Percentiles rank a stretch among this genome's conserved stretches.
Conservation (phyloP, 2,329 filamentous ascomycete species). For the Colletotrichum sp. region DNA sequence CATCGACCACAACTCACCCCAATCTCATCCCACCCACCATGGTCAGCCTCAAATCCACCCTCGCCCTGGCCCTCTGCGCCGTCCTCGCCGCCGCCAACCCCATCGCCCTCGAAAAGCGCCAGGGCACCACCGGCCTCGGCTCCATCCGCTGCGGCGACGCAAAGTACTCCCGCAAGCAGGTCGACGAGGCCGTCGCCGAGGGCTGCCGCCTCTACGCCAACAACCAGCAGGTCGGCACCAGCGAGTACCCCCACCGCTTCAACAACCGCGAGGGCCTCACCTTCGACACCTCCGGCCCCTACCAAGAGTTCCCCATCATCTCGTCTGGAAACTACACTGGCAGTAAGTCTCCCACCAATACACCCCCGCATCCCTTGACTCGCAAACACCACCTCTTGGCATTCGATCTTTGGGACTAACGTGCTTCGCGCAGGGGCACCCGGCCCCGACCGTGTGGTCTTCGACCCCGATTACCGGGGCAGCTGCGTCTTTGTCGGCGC, state of each 20-base stretch:
- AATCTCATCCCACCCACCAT: not conserved
- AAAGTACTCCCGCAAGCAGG: slow-evolving; percentile 9
- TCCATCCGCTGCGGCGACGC: slow-evolving; percentile 10
- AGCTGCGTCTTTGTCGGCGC: slow-evolving; percentile 62
- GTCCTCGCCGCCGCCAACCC: not conserved
- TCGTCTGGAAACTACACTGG: slow-evolving; percentile 36
- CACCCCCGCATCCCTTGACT: not conserved
- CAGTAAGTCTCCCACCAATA: slow-evolving; percentile 29
- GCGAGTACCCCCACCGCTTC: slow-evolving; percentile 41
- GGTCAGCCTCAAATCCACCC: slow-evolving; percentile 11
- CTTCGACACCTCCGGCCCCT: slow-evolving; percentile 37
- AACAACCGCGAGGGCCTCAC: slow-evolving; percentile 43
- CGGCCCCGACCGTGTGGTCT: slow-evolving; percentile 70
- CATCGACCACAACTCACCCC: not conserved
- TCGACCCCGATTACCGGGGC: slow-evolving; percentile 47
- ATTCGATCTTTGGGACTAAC: slow-evolving; percentile 1
- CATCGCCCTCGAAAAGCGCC: slow-evolving; percentile 5
- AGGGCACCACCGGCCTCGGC: not conserved
- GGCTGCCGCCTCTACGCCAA: slow-evolving; percentile 17
- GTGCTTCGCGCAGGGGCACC: slow-evolving; percentile 53
- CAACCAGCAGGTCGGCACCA: slow-evolving; percentile 10
- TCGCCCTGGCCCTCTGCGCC: slow-evolving; percentile 1
- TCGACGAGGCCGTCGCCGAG: slow-evolving; percentile 19
- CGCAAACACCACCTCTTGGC: not conserved
- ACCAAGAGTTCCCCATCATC: slow-evolving; percentile 44